Base-by-base conservation (phyloP, 2,329 filamentous ascomycete species). In the Aureobasidium zeae region DNA sequence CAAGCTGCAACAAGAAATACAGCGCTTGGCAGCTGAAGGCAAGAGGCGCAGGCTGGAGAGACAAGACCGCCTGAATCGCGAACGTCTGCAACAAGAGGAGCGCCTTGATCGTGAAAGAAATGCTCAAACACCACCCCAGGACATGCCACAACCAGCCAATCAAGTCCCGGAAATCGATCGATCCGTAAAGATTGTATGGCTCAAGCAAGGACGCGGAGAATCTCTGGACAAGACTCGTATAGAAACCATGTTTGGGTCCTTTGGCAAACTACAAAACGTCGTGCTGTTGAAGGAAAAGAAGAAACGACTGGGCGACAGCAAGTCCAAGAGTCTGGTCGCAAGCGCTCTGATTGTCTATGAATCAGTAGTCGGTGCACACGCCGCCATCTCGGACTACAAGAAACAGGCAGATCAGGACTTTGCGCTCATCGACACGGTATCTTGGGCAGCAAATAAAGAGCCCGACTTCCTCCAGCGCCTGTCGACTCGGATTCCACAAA, bases 251-350 rank as follows among this genome's bases (percentile, higher is more conserved):
- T 79, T 79, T 54, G 58, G 61, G 1, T 59, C 63, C 12, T 78
- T 77, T 52, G 76, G 76, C n/a, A 65, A 67, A 33, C 63, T 80
- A 10, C 73, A 79, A 48, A 71, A 69, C 48, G 62, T 69, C 0
- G 63, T 74, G 31, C 58, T 76, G 24, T 61, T 76, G 36, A 75
- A 72, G 48, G 73, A 77, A 52, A 77, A 76, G 55, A 72, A 72
- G 50, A 53, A 62, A 67, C 5, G 30, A 11, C 8, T 51, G 70
- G 3, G 65, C 66, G 70, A 70, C 4, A 63, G 64, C 44, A 69
- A 68, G 46, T 69, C 72, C 50, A 72, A 73, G 51, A 70, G 68
- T 45, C 58, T 68, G 2, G 60, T 73, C 44, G 71, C 67, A 4
- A 73, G 67, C 1, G 74, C 68, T 0, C 68, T 77, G 33, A 60